Evolutionary conservation across 805 yeast species (phyloP).

Genomic region (Millerago galiae): DNA sequence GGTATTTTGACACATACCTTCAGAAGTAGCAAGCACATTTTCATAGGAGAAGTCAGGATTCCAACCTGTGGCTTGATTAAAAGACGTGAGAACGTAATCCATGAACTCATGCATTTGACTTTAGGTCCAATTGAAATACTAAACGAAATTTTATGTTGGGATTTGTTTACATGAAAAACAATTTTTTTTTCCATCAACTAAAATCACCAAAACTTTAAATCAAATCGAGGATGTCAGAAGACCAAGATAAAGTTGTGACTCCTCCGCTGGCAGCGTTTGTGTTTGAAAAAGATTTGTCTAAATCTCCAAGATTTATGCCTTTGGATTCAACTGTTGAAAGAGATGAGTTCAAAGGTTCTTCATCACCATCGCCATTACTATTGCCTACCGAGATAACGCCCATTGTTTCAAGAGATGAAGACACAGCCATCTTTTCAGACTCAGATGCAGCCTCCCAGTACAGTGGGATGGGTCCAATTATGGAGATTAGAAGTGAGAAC

Average conservation of each 20-base stretch:
- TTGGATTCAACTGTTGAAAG: background rate
- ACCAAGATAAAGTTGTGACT: background rate
- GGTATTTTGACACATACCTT: conserved; percentile 26
- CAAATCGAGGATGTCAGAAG: background rate
- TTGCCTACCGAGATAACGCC: conserved; percentile 22
- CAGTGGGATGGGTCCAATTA: conserved; percentile 7
- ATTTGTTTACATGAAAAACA: background rate
- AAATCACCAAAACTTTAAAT: no score
- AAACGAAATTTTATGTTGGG: background rate
- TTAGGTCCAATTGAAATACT: background rate
- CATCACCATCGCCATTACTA: conserved; percentile 19
- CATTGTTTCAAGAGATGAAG: conserved; percentile 24
- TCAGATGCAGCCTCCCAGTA: conserved; percentile 24
- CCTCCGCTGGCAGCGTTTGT: background rate
- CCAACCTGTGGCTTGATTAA: conserved; percentile 70
- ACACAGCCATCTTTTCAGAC: conserved; percentile 23
- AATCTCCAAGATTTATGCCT: background rate
- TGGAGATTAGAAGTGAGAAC: conserved; percentile 3
- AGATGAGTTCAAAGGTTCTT: background rate
- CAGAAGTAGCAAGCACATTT: conserved; percentile 65
- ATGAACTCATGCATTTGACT: conserved; percentile 49
- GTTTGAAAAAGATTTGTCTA: background rate
- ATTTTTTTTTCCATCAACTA: background rate
- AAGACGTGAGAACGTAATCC: conserved; percentile 78
- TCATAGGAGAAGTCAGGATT: conserved; percentile 72